phyloP scores from a whole-genome alignment of 345 rosid species.

The Eucalyptus tenuipes region DNA sequence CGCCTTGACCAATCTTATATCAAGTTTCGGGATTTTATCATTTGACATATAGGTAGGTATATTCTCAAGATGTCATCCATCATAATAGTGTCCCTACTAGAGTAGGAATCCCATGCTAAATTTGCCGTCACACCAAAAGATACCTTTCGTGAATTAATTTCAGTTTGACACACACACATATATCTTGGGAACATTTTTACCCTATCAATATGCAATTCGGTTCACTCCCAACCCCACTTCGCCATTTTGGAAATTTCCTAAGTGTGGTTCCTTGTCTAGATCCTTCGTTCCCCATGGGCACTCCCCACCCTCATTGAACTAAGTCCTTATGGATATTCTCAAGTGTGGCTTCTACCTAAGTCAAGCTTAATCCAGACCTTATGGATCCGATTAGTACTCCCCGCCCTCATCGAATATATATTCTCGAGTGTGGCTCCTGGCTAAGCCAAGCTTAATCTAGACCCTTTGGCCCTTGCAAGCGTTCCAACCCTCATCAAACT shows the following conservation, averaged over 20 bases:
- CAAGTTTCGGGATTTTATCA: rapidly evolving
- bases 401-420: too few species aligned
- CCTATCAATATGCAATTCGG: neutral
- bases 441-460: too few species aligned
- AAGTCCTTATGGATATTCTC: too few species aligned
- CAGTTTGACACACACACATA: neutral
- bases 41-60: too few species aligned
- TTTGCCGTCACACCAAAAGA: neutral
- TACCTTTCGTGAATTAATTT: neutral
- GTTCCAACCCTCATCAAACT: neutral
- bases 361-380: neutral
- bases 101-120: neutral
- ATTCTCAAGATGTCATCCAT: too few species aligned
- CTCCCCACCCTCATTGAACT: too few species aligned
- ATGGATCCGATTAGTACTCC: rapidly evolving
- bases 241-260: neutral
- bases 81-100: rapidly evolving
- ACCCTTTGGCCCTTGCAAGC: too few species aligned
- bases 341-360: too few species aligned
- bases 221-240: neutral
- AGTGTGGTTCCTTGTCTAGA: too few species aligned
- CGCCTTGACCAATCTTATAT: too few species aligned
- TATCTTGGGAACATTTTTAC: neutral
- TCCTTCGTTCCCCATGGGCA: too few species aligned
- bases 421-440: too few species aligned